Evolutionary conservation across 148 eudicot species (phyloP).

Genomic region (Chenopodium quinoa): DNA sequence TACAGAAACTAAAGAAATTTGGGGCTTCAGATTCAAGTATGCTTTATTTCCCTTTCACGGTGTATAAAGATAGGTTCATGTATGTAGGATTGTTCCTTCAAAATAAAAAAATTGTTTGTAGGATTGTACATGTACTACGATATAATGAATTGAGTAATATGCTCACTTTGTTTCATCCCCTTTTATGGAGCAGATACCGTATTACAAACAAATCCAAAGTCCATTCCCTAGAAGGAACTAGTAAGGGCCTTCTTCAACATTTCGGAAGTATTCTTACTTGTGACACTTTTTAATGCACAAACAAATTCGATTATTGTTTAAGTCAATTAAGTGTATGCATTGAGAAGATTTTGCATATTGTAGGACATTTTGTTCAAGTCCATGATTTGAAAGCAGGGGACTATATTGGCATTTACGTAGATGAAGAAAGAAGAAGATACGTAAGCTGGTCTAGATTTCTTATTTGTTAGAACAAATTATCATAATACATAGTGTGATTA

Average conservation of each 20-base stretch:
- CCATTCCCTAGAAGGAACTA: constrained; percentile 8
- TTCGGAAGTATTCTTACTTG: neutral
- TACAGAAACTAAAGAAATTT: neutral
- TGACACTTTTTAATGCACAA: neutral
- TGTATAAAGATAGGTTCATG: no score
- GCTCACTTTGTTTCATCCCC: no score
- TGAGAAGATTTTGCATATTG: no score
- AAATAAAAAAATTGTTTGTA: no score
- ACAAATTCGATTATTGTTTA: no score
- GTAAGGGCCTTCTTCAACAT: constrained; percentile 10
- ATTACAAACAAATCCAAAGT: neutral
- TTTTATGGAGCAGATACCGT: constrained; percentile 1
- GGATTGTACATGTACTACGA: no score
- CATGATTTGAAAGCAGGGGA: constrained; percentile 17
- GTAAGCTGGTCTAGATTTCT: neutral
- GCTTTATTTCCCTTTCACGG: no score
- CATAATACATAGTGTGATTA: no score
- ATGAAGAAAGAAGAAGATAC: neutral
- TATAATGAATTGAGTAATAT: no score
- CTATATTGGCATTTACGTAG: neutral
- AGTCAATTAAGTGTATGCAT: no score
- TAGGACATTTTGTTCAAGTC: neutral
- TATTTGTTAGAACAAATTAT: no score
- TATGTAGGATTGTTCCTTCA: no score
- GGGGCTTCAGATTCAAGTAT: neutral